phyloP scores from a whole-genome alignment of 2,329 filamentous ascomycete species.

The Sordariomycetes sp. region DNA sequence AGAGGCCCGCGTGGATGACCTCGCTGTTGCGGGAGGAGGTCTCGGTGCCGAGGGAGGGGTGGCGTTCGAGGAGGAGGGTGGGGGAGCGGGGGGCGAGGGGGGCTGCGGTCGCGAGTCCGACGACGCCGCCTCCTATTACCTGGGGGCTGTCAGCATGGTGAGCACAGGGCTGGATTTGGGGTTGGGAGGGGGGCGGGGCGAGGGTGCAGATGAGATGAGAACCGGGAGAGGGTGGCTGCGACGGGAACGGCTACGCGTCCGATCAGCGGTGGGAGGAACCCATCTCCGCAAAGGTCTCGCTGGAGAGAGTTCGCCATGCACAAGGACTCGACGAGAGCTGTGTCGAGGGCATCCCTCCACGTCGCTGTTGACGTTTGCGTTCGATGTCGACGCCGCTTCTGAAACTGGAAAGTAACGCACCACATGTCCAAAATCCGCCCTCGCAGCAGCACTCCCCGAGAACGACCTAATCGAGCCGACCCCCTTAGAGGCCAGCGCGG shows the following conservation, averaged over 20 bases:
- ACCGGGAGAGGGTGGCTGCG: background rate
- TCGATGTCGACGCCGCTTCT: background rate
- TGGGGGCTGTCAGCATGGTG: slow-evolving; percentile 10
- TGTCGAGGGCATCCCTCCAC: background rate
- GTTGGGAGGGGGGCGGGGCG: background rate
- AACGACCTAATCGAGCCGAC: slow-evolving; percentile 12
- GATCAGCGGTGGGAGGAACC: no score
- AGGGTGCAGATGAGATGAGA: background rate
- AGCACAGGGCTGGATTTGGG: background rate
- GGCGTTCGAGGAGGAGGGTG: slow-evolving; percentile 71
- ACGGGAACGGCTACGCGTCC: background rate
- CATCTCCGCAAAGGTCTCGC: no score
- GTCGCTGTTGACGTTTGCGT: background rate
- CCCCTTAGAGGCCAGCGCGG: background rate
- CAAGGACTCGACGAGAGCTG: no score
- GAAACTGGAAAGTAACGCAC: slow-evolving; percentile 15
- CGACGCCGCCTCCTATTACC: slow-evolving; percentile 49
- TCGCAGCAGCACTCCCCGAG: background rate
- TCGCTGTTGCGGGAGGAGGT: slow-evolving; percentile 87
- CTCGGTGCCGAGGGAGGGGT: slow-evolving; percentile 59
- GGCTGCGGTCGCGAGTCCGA: slow-evolving; percentile 70
- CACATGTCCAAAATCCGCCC: slow-evolving; percentile 31
- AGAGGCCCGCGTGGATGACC: slow-evolving; percentile 91
- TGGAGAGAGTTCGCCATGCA: no score
- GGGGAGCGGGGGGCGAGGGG: slow-evolving; percentile 52